phyloP scores from a whole-genome alignment of 73 alveolate genomes.

The Durusdinium trenchii region DNA sequence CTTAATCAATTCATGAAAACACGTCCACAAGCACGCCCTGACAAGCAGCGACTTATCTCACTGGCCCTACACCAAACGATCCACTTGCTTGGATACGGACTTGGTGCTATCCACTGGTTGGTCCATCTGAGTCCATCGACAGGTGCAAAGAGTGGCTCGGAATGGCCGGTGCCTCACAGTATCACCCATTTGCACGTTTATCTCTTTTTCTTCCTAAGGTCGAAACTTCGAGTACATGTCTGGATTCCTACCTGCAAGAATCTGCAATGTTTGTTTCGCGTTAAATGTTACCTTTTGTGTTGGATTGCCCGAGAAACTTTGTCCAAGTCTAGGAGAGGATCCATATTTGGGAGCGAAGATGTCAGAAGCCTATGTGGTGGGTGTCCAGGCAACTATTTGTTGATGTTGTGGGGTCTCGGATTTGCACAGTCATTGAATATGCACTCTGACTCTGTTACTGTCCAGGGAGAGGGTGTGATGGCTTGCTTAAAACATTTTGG shows the following conservation, averaged over 20 bases:
- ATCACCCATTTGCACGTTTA: not conserved
- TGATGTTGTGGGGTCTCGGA: too few relatives aligned
- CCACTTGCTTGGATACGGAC: too few relatives aligned
- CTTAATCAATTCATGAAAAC: too few relatives aligned
- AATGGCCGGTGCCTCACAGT: not conserved
- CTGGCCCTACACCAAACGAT: too few relatives aligned
- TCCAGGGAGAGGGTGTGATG: constrained; percentile 58
- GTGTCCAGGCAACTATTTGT: constrained; percentile 67
- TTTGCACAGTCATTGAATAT: too few relatives aligned
- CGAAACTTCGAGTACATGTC: constrained; percentile 69
- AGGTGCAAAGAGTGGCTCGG: constrained; percentile 86
- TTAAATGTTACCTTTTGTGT: not conserved
- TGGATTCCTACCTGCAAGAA: too few relatives aligned
- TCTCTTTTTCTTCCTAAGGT: not conserved
- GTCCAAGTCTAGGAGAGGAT: constrained; percentile 44
- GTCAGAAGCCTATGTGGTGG: constrained; percentile 60
- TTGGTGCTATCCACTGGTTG: too few relatives aligned
- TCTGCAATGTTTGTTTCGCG: too few relatives aligned
- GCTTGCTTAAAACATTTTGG: constrained; percentile 72
- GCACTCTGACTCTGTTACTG: not conserved
- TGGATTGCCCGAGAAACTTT: not conserved
- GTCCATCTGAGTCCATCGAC: too few relatives aligned
- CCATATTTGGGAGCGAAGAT: constrained; percentile 74
- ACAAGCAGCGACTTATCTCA: too few relatives aligned
- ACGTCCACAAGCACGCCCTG: too few relatives aligned